phyloP scores from a whole-genome alignment of 495 filamentous ascomycete species.

The Trichoderma gamsii region DNA sequence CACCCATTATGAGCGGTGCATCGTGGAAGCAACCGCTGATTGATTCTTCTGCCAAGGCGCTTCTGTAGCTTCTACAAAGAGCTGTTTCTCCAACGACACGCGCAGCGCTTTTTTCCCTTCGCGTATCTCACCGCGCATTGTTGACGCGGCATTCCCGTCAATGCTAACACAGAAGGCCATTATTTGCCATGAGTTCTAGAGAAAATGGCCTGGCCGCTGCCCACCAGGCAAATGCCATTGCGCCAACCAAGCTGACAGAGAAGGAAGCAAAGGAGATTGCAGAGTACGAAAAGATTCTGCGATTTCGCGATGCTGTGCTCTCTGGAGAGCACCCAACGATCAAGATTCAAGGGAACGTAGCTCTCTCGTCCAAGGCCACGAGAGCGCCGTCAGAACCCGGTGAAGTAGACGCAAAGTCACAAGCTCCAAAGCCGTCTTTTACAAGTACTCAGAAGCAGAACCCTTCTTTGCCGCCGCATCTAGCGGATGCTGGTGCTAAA shows the following conservation, averaged over 20 bases:
- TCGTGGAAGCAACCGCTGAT: not conserved
- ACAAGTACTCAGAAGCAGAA: not conserved
- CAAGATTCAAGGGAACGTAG: slow-evolving; percentile 25
- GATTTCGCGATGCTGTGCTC: slow-evolving; percentile 32
- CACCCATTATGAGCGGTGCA: not conserved
- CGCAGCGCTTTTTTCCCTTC: not conserved
- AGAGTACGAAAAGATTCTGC: slow-evolving; percentile 33
- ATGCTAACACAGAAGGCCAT: not conserved
- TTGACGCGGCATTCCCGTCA: slow-evolving; percentile 2
- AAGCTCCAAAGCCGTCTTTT: not conserved
- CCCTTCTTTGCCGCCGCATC: not conserved
- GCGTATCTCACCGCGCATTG: slow-evolving; percentile 1
- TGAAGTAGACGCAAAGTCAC: not conserved
- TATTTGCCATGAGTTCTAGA: not conserved
- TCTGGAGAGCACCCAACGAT: slow-evolving; percentile 29
- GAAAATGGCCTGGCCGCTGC: not conserved
- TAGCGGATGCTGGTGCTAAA: not conserved
- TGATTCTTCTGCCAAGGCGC: not conserved
- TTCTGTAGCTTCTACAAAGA: not conserved
- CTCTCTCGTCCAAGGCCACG: not conserved
- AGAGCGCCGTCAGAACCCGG: slow-evolving; percentile 13
- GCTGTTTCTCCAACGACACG: not conserved
- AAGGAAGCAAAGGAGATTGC: slow-evolving; percentile 25
- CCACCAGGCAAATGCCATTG: not conserved
- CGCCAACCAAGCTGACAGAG: not conserved